phyloP scores from a whole-genome alignment of 768 basidiomycete species.

The Mycena pura region DNA sequence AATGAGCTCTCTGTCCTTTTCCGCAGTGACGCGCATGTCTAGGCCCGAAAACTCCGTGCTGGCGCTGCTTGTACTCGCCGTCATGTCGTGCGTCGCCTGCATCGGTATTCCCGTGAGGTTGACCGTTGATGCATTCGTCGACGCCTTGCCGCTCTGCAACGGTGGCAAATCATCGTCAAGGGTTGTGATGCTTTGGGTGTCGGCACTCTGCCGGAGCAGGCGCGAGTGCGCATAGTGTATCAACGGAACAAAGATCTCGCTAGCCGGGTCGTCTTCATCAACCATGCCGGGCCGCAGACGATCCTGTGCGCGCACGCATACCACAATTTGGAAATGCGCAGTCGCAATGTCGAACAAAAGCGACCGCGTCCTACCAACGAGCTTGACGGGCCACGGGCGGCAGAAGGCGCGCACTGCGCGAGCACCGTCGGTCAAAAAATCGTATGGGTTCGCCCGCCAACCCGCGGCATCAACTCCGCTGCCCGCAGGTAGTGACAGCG shows the following conservation, averaged over 20 bases:
- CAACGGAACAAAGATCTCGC: slow-evolving; percentile 90
- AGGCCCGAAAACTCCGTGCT: slow-evolving; percentile 19
- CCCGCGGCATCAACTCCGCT: slow-evolving; percentile 33
- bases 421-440: slow-evolving; percentile 85
- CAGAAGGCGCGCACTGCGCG: slow-evolving; percentile 85
- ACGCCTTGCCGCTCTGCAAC: slow-evolving; percentile 4
- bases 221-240: slow-evolving; percentile 78
- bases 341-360: slow-evolving; percentile 81
- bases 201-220: slow-evolving; percentile 31
- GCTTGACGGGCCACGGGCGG: slow-evolving; percentile 80
- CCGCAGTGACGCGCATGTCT: slow-evolving; percentile 23
- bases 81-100: slow-evolving; percentile 6
- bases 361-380: slow-evolving; percentile 73
- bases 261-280: slow-evolving; percentile 55
- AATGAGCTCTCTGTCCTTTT: slow-evolving; percentile 36
- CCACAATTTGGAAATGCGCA: slow-evolving; percentile 71
- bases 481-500: slow-evolving; percentile 44
- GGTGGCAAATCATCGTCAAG: slow-evolving; percentile 1
- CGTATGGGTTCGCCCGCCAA: slow-evolving; percentile 59
- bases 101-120: slow-evolving; percentile 12
- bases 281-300: slow-evolving; percentile 34
- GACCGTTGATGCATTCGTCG: slow-evolving; percentile 20
- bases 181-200: slow-evolving; percentile 16
- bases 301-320: slow-evolving; percentile 70
- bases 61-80: slow-evolving; percentile 23